Evolutionary conservation across 2,329 filamentous ascomycete genomes (phyloP).

Genomic region (Colletotrichum sp.): DNA sequence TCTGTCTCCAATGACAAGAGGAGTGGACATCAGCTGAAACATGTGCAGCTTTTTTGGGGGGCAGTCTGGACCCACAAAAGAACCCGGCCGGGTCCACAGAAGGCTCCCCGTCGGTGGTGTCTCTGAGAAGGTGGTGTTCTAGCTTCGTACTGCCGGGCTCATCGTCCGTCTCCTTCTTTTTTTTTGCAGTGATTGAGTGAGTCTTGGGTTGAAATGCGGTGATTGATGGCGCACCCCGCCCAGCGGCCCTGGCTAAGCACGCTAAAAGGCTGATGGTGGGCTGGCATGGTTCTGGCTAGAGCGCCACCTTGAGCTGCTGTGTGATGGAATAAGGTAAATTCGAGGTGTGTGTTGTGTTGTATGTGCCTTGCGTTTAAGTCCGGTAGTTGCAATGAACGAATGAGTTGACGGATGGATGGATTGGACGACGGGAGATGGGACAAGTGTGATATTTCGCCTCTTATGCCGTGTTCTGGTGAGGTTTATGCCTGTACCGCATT

Average conservation of each 20-base stretch:
- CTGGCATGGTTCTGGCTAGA: background rate
- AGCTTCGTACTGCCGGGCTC: background rate
- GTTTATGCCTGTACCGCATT: background rate
- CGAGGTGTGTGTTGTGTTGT: background rate
- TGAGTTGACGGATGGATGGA: background rate
- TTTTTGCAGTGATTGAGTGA: background rate
- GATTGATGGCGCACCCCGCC: too few species aligned
- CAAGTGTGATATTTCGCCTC: background rate
- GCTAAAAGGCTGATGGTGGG: background rate
- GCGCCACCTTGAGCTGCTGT: background rate
- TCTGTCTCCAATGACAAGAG: constrained; percentile 21
- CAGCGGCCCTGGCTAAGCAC: background rate
- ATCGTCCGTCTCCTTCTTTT: background rate
- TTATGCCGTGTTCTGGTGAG: background rate
- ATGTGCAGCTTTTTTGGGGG: constrained; percentile 12
- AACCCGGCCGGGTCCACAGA: background rate
- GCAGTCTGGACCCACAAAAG: background rate
- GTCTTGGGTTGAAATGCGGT: too few species aligned
- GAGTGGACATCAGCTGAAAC: constrained; percentile 23
- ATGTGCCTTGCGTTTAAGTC: background rate
- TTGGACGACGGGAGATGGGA: constrained; percentile 18
- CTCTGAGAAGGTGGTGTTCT: background rate
- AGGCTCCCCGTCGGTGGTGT: background rate
- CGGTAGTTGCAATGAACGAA: background rate
- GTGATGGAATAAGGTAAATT: background rate